These are phyloP conservation scores for Lactifluus echinatus DNA, from an alignment of 768 basidiomycete species.

Conservation along the genomic window DNA sequence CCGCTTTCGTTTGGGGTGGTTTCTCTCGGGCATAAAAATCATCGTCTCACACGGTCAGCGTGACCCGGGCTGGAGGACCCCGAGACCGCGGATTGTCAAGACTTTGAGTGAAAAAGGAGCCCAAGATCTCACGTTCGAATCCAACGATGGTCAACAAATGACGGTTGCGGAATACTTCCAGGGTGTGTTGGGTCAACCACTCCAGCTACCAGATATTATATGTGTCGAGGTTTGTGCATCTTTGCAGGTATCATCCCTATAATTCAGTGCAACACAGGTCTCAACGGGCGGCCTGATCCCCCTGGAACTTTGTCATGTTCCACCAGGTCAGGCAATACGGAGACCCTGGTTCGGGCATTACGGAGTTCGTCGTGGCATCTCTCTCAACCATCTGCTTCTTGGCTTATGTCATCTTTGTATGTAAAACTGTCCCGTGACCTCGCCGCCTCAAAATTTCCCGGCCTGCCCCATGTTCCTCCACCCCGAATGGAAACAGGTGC, in stretches of 20 bases:
- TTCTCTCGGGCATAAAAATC: conserved; percentile 46
- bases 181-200: conserved; percentile 39
- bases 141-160: conserved; percentile 45
- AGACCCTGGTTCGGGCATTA: no score
- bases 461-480: no score
- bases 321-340: conserved; percentile 61
- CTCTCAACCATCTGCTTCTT: no score
- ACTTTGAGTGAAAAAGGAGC: conserved; percentile 50
- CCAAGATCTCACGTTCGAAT: conserved; percentile 41
- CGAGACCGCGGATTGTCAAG: conserved; percentile 48
- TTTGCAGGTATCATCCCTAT: not conserved
- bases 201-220: conserved; percentile 52
- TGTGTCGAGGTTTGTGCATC: conserved; percentile 55
- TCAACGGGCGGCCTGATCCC: conserved; percentile 56
- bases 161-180: conserved; percentile 59
- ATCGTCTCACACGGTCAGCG: conserved; percentile 28
- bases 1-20: conserved; percentile 44
- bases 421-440: no score
- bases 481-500: no score
- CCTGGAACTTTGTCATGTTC: no score
- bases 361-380: no score
- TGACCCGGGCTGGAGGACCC: not conserved
- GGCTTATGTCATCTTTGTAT: no score
- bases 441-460: no score
- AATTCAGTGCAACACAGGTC: conserved; percentile 33